Evolutionary conservation across 805 yeast genomes (phyloP).

Genomic region (Spencermartinsiella europaea): DNA sequence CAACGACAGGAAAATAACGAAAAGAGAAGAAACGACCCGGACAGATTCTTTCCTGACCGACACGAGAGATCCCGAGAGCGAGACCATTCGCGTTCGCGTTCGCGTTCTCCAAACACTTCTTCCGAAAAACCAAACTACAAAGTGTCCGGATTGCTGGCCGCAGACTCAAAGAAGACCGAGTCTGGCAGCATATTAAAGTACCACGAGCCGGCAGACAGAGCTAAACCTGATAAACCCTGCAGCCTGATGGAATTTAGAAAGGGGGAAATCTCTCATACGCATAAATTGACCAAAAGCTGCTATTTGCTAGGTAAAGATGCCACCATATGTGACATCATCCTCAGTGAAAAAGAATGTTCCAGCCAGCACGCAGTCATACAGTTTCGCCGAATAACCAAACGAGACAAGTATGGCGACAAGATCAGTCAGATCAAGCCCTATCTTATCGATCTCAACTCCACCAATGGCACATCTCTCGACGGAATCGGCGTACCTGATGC

Average conservation of each 20-base stretch:
- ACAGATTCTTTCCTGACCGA: background rate
- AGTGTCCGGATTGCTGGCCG: constrained; percentile 41
- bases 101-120: background rate
- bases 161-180: constrained; percentile 26
- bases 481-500: constrained; percentile 36
- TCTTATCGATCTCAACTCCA: constrained; percentile 43
- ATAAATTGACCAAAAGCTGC: constrained; percentile 22
- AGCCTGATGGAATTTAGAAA: constrained; percentile 31
- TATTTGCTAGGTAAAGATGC: constrained; percentile 37
- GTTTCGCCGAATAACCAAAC: constrained; percentile 28
- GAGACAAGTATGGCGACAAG: constrained; percentile 18
- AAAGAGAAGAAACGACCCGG: background rate
- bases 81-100: background rate
- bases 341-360: constrained; percentile 37
- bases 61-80: too few species aligned
- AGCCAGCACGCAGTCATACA: constrained; percentile 49
- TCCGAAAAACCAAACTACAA: constrained; percentile 31
- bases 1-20: background rate
- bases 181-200: constrained; percentile 37
- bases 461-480: constrained; percentile 44
- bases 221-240: constrained; percentile 24
- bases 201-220: constrained; percentile 30
- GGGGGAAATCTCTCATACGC: background rate
- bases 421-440: constrained; percentile 31
- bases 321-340: constrained; percentile 35